Percentiles rank a stretch among this genome's conserved stretches.
These are phyloP conservation scores for Linanthus parryae DNA, from an alignment of 148 eudicot genomes.

Conservation along the genomic window DNA sequence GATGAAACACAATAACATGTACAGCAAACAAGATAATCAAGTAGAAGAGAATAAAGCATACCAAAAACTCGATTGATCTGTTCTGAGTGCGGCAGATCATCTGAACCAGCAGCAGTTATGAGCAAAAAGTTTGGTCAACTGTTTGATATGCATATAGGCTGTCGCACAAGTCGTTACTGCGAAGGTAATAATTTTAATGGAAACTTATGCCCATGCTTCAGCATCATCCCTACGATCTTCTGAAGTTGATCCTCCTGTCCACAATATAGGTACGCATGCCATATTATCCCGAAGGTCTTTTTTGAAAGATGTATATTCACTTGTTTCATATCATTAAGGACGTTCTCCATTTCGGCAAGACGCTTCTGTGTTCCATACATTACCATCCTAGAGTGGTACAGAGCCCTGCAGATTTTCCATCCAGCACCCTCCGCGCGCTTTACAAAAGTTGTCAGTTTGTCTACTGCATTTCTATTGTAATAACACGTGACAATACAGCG, in stretches of 20 bases:
- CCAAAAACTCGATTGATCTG: conserved; percentile 7
- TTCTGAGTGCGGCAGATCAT: conserved; percentile 2
- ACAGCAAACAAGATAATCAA: not conserved
- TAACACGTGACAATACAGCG: conserved; percentile 52
- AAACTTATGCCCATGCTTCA: conserved; percentile 51
- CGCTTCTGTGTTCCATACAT: conserved; percentile 62
- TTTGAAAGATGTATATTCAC: conserved; percentile 27
- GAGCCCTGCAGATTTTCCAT: conserved; percentile 67
- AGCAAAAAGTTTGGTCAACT: conserved; percentile 9
- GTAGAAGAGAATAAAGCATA: conserved; percentile 4
- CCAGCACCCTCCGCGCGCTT: conserved; percentile 58
- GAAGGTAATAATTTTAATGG: conserved; percentile 19
- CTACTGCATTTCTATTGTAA: conserved; percentile 47
- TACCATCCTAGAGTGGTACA: conserved; percentile 78
- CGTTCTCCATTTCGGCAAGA: conserved; percentile 73
- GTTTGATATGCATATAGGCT: not conserved
- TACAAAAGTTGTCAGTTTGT: conserved; percentile 60
- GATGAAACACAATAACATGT: not conserved
- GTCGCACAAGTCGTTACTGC: conserved; percentile 3
- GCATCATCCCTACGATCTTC: conserved; percentile 63
- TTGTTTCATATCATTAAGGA: conserved; percentile 62
- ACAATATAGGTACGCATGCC: conserved; percentile 35
- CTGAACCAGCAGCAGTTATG: conserved; percentile 5
- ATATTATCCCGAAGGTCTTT: conserved; percentile 50
- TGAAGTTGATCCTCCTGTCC: conserved; percentile 42